Percentiles rank a stretch among this genome's conserved stretches.
phyloP scores from a whole-genome alignment of 2,329 filamentous ascomycete species.

The Fusarium euwallaceae region DNA sequence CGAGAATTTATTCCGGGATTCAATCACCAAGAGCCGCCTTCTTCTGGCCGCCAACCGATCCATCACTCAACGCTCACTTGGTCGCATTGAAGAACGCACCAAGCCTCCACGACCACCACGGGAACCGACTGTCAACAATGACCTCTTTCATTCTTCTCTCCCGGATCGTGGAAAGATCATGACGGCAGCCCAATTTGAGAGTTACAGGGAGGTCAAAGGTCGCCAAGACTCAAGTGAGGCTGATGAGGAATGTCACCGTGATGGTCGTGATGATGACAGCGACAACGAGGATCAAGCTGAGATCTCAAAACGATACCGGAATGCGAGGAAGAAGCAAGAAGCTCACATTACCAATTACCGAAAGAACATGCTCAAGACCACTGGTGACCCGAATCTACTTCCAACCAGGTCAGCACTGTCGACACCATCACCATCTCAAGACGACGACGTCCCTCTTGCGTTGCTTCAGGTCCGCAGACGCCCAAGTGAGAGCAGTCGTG shows the following conservation, averaged over 20 bases:
- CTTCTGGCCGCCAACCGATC: not conserved
- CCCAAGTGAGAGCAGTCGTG: not conserved
- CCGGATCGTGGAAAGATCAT: conserved; percentile 22
- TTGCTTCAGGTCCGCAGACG: conserved; percentile 18
- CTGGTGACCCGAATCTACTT: conserved; percentile 9
- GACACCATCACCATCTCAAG: conserved; percentile 11
- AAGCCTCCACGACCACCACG: not conserved
- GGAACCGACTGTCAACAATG: not conserved
- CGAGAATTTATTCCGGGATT: not conserved
- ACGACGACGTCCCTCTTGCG: conserved; percentile 35
- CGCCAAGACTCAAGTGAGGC: conserved; percentile 11
- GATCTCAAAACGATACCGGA: conserved; percentile 4
- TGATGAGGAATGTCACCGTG: conserved; percentile 4
- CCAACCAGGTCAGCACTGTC: conserved; percentile 1
- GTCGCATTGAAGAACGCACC: not conserved
- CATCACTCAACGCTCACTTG: not conserved
- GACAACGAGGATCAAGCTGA: conserved; percentile 26
- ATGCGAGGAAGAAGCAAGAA: conserved; percentile 30
- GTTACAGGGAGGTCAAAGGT: conserved; percentile 18
- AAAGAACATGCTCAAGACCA: conserved; percentile 40
- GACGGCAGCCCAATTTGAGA: conserved; percentile 29
- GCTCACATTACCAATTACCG: conserved; percentile 32
- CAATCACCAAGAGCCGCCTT: not conserved
- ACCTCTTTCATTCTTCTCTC: not conserved
- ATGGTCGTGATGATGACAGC: conserved; percentile 28